Conservation (phyloP, 129 eudicot genomes). For the Flaveria ramosissima region DNA sequence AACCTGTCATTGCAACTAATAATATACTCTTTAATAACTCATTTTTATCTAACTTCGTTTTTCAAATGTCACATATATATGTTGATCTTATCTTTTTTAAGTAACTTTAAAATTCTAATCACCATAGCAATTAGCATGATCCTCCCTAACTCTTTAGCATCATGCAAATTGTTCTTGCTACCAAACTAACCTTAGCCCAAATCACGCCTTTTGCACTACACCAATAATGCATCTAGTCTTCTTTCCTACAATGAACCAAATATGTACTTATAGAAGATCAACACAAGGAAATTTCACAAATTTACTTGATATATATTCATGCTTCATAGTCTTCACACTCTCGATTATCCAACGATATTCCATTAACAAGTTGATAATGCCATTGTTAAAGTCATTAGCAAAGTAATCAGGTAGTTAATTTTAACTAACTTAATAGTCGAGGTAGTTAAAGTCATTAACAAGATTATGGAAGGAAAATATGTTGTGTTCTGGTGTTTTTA, state of each 20-base stretch:
- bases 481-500: slow-evolving; percentile 29
- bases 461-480: slow-evolving; percentile 37
- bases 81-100: too few species aligned
- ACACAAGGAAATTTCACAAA: slow-evolving; percentile 14
- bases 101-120: background rate
- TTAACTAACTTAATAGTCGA: background rate
- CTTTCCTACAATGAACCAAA: slow-evolving; percentile 18
- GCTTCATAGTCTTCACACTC: too few species aligned
- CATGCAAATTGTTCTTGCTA: slow-evolving; percentile 46
- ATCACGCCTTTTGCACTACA: slow-evolving; percentile 31
- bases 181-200: slow-evolving; percentile 32
- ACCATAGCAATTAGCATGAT: slow-evolving; percentile 8
- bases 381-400: too few species aligned
- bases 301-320: background rate
- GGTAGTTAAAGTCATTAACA: background rate
- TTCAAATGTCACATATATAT: too few species aligned
- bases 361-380: too few species aligned
- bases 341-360: too few species aligned
- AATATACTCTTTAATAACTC: too few species aligned
- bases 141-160: slow-evolving; percentile 20
- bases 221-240: slow-evolving; percentile 27
- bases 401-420: too few species aligned
- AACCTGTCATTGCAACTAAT: too few species aligned
- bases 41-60: too few species aligned
- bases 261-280: slow-evolving; percentile 19